Evolutionary conservation across 768 basidiomycete genomes (phyloP), one percentile per base, ranked within the genome.

Genomic region (Candolleomyces aberdarensis): DNA sequence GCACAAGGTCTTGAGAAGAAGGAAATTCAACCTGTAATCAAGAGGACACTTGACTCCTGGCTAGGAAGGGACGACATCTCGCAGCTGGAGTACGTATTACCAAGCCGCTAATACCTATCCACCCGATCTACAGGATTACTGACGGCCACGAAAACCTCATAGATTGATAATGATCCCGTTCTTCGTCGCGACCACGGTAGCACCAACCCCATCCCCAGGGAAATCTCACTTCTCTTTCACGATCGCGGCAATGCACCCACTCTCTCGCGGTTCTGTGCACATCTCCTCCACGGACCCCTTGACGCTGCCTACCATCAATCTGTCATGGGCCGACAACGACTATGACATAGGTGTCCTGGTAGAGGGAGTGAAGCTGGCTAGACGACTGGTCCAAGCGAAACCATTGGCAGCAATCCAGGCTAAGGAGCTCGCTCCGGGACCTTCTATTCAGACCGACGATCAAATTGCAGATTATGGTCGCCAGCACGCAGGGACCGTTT

Each of bases 241-340:
- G 20, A 55, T 62, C 13, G 47, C 52, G 20, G 63, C 74, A 4
- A 72, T 73, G 62, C 76, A 73, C 63, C 76, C 76, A 6, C 66
- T 74, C 66, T 75, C 76, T 39, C 71, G 77, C 29, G 80, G 80
- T 8, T 70, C 66, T 19, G 70, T 82, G 53, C 67, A 68, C 47
- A 64, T 68, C 58, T 55, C 56, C 20, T 44, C 58, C 22, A 29
- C 58, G 29, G 50, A 66, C 47, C 61, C 60, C 7, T 51, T 60
- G 43, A 41, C 55, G 26, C 54, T 58, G 8, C 63, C 66, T 13
- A 44, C 39, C 3, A 67, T 68, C 17, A 61, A 68, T 54, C 56
- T 56, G 22, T 51, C 63, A 15, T 47, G 56, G 32, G 49, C 60
- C 36, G 40, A 52, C 22, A 61, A 64, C 31, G 50, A 58, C 11